A percentile compares a stretch with the other conserved stretches of the same genome.
phyloP scores from a whole-genome alignment of 345 rosid species.

The Pelargonium nanum region DNA sequence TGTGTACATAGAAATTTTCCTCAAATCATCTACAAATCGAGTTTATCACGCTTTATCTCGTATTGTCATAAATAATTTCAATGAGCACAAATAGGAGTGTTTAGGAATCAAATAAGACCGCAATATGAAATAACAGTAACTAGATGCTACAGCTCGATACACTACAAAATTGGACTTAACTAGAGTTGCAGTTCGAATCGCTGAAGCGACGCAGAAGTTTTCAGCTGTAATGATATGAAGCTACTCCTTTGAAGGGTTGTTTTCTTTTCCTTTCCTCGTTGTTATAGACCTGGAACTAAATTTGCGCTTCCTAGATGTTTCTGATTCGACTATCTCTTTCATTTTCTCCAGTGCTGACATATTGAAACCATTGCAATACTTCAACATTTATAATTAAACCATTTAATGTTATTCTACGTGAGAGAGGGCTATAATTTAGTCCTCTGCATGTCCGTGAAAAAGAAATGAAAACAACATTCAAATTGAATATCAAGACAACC shows the following conservation, averaged over 20 bases:
- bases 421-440: neutral
- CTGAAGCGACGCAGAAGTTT: neutral
- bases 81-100: no score
- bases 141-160: neutral
- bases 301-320: constrained; percentile 47
- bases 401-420: neutral
- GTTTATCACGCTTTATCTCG: no score
- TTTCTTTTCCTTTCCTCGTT: constrained; percentile 18
- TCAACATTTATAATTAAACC: neutral
- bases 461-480: no score
- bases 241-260: constrained; percentile 9
- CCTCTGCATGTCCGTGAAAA: no score
- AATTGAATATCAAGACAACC: no score
- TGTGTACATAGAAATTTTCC: no score
- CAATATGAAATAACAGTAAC: no score
- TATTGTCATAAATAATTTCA: no score
- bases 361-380: constrained; percentile 6
- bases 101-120: no score
- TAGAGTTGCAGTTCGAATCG: neutral
- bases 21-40: no score
- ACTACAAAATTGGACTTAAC: neutral
- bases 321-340: constrained; percentile 56
- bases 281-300: constrained; percentile 31
- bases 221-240: neutral
- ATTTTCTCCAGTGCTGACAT: constrained; percentile 64